A percentile compares a stretch with the other conserved stretches of the same genome.
Conservation (phyloP, 371 early-diverging fungal genomes). For the Parasitella parasitica region DNA sequence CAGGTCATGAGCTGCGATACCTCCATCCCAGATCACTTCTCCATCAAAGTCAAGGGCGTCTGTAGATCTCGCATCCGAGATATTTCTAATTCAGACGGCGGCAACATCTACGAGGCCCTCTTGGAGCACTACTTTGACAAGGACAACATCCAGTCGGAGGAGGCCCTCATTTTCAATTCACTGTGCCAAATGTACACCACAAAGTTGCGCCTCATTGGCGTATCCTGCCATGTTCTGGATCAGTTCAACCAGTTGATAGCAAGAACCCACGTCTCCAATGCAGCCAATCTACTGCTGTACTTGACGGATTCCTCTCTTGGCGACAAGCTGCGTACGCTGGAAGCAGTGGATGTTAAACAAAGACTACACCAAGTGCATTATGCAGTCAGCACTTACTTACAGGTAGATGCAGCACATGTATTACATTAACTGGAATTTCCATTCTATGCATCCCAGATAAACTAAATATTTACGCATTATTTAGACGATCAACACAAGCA, state of each 20-base stretch:
- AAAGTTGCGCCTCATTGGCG: slow-evolving; percentile 63
- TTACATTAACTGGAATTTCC: background rate
- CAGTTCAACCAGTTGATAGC: slow-evolving; percentile 55
- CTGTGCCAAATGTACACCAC: slow-evolving; percentile 54
- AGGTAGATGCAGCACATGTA: slow-evolving; percentile 39
- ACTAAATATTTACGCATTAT: background rate
- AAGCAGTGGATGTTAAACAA: slow-evolving; percentile 52
- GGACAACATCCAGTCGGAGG: background rate
- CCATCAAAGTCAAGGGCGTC: slow-evolving; percentile 32
- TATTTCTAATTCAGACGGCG: slow-evolving; percentile 16
- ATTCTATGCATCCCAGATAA: slow-evolving; percentile 3
- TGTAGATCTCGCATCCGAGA: slow-evolving; percentile 34
- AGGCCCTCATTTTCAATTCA: slow-evolving; percentile 32
- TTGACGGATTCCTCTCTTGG: slow-evolving; percentile 64
- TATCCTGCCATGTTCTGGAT: slow-evolving; percentile 56
- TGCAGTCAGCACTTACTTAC: slow-evolving; percentile 68
- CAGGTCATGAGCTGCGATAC: slow-evolving; percentile 24
- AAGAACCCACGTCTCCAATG: slow-evolving; percentile 49
- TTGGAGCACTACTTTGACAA: slow-evolving; percentile 15
- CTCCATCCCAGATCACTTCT: slow-evolving; percentile 18
- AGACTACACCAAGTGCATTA: slow-evolving; percentile 55
- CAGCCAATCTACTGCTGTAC: slow-evolving; percentile 69
- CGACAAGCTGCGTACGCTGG: slow-evolving; percentile 67
- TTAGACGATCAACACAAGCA: slow-evolving; percentile 11
- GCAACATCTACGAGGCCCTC: slow-evolving; percentile 8